Conservation (phyloP, 2,329 filamentous ascomycete genomes). For the Xylariaceae sp. region DNA sequence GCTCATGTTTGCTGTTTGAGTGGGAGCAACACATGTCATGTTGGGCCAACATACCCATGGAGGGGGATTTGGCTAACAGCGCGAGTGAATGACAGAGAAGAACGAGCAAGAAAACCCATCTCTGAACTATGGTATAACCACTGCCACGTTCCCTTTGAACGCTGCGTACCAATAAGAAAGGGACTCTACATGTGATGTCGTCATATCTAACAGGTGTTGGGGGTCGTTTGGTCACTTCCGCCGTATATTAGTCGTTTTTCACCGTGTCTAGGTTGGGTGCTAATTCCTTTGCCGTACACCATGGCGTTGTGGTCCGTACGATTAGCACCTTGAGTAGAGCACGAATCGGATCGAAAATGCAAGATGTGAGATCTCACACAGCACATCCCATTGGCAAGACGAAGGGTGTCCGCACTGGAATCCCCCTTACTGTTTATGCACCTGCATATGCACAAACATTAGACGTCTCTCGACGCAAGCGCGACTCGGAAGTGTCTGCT, state of each 20-base stretch:
- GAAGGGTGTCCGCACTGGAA: conserved; percentile 27
- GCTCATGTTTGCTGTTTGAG: conserved; percentile 16
- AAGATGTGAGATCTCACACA: conserved; percentile 37
- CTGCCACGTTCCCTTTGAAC: not conserved
- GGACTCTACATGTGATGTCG: conserved; percentile 16
- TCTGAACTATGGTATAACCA: not conserved
- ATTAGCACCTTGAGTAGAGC: conserved; percentile 24
- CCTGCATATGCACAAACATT: conserved; percentile 37
- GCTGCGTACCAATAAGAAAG: conserved; percentile 3
- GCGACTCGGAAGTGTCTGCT: conserved; percentile 29
- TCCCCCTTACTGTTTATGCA: conserved; percentile 42
- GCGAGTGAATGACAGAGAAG: not conserved
- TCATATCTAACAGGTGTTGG: conserved; percentile 14
- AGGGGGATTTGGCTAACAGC: not conserved
- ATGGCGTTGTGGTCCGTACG: conserved; percentile 34
- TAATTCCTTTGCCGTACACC: conserved; percentile 36
- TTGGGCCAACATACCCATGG: not conserved
- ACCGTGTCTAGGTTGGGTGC: conserved; percentile 32
- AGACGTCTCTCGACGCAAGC: conserved; percentile 30
- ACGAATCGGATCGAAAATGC: conserved; percentile 33
- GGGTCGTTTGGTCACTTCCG: conserved; percentile 32
- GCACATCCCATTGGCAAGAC: conserved; percentile 25
- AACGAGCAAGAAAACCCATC: not conserved
- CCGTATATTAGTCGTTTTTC: conserved; percentile 14
- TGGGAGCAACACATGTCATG: not conserved